Evolutionary conservation across 169 alveolate species (phyloP), one percentile per base, ranked within the genome.

Genomic region (Sarcocystis neurona): DNA sequence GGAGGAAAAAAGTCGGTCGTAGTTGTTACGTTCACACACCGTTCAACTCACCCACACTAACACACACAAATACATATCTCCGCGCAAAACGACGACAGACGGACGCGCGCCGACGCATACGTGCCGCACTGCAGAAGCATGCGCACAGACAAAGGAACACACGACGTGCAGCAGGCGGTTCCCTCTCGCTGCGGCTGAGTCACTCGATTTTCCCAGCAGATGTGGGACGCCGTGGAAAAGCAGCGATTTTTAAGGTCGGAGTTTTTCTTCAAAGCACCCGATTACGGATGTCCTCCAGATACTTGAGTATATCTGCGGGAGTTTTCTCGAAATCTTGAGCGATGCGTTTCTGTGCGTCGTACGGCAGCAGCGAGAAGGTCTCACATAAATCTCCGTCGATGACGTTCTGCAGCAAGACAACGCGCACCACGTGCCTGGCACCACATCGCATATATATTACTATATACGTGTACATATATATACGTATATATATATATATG

Each of bases 371-470:
- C 30, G 95, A 90, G 93, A 92, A 98, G 92, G 95, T 96, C 94
- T 98, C 99, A 85, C 99, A 98, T 58, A 98, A 92, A 91, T 98
- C 99, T 27, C 99, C 99, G 94, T 98, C 99, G 72, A 99, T 96
- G 63, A 75, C 63, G 88, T 91, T 88, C 91, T 95, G 97, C 50
- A 96, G 96, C n/a, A n/a, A n/a, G n/a, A n/a, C n/a, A n/a, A n/a
- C n/a, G n/a, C n/a, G n/a, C n/a, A n/a, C n/a, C n/a, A n/a, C n/a
- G n/a, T n/a, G n/a, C n/a, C n/a, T n/a, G n/a, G n/a, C n/a, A n/a
- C n/a, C n/a, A n/a, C n/a, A n/a, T n/a, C n/a, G n/a, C n/a, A n/a
- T n/a, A n/a, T n/a, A n/a, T n/a, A n/a, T n/a, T n/a, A n/a, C n/a
- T n/a, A n/a, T n/a, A n/a, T n/a, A n/a, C n/a, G n/a, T n/a, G n/a